Evolutionary conservation across 176 grass and related monocot genomes (phyloP).

Genomic region (Ensete glaucum): DNA sequence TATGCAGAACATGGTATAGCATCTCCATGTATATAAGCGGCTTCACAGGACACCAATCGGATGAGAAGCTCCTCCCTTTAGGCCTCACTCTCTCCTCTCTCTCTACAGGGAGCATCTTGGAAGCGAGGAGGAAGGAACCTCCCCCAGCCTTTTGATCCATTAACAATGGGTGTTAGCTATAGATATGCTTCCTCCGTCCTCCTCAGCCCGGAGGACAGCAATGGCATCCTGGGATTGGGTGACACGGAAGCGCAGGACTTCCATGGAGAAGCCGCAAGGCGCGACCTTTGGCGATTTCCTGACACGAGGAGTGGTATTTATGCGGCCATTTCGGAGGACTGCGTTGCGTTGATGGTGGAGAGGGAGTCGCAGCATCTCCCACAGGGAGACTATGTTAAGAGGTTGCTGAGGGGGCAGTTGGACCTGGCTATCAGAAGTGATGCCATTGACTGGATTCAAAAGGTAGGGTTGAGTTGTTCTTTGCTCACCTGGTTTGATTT

Average conservation of each 20-base stretch:
- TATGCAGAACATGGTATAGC: too few relatives aligned
- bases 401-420: background rate
- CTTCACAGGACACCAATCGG: too few relatives aligned
- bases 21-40: too few relatives aligned
- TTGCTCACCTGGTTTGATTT: background rate
- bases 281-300: background rate
- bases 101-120: too few relatives aligned
- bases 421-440: background rate
- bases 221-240: background rate
- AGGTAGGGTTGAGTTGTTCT: background rate
- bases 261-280: background rate
- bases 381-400: background rate
- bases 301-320: background rate
- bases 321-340: background rate
- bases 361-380: conserved; percentile 1
- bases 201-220: conserved; percentile 1
- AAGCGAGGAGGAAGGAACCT: too few relatives aligned
- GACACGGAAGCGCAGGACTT: background rate
- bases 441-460: conserved; percentile 5
- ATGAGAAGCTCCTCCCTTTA: too few relatives aligned
- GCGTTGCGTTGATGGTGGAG: background rate
- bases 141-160: too few relatives aligned
- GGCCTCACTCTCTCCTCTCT: too few relatives aligned
- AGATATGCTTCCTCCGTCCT: background rate
- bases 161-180: background rate